Conservation (phyloP, 148 eudicot species). For the Fagopyrum esculentum region DNA sequence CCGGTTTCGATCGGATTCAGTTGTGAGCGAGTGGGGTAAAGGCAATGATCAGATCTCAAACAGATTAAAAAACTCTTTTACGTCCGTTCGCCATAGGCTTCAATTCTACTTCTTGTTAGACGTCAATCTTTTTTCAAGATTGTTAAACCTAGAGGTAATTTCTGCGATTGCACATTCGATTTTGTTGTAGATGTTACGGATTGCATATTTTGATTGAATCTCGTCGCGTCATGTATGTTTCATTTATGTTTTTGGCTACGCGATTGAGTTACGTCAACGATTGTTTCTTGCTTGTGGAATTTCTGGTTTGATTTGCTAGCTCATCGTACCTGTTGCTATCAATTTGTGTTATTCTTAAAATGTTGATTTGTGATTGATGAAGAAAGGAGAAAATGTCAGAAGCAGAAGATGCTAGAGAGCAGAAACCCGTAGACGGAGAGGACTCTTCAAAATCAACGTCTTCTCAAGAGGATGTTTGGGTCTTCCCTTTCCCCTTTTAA, state of each 20-base stretch:
- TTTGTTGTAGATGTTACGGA: background rate
- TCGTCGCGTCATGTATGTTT: background rate
- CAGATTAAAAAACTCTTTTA: background rate
- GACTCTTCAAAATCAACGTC: background rate
- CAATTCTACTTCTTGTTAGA: background rate
- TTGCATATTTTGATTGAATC: background rate
- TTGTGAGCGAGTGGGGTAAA: no score
- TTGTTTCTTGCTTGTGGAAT: background rate
- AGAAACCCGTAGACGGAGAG: background rate
- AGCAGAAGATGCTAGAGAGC: background rate
- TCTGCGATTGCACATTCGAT: background rate
- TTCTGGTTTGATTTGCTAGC: background rate
- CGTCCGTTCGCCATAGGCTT: background rate
- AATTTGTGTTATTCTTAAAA: background rate
- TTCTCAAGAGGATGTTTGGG: slow-evolving; percentile 8
- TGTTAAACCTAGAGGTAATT: background rate
- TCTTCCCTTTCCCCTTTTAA: background rate
- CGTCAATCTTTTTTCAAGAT: background rate
- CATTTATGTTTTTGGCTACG: background rate
- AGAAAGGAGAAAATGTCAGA: background rate
- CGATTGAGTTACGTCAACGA: background rate
- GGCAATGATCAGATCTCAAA: background rate
- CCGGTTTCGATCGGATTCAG: no score
- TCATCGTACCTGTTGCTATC: background rate
- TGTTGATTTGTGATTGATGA: background rate